phyloP scores from a whole-genome alignment of 441 rosid species.

The Pelargonium exstipulatum region DNA sequence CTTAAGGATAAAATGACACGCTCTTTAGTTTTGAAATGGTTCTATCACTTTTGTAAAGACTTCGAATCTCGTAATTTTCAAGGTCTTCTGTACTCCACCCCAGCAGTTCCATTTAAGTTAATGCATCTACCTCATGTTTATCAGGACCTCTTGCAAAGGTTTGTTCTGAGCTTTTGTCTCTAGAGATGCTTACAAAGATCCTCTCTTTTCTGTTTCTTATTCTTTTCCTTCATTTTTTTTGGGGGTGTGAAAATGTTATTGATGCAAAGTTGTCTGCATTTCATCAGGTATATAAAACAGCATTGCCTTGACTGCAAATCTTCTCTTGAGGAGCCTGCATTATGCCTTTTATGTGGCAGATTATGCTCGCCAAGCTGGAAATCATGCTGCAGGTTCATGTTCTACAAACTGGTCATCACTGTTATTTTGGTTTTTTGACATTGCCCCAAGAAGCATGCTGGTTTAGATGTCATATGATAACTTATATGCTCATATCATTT shows the following conservation, averaged over 20 bases:
- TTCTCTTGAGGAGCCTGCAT: conserved; percentile 60
- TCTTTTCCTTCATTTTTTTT: neutral
- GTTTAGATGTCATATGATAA: neutral
- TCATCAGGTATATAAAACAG: conserved; percentile 72
- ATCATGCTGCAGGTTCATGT: conserved; percentile 80
- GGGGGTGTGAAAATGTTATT: conserved; percentile 11
- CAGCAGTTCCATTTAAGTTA: conserved; percentile 78
- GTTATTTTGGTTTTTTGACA: conserved; percentile 8
- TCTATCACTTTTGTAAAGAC: conserved; percentile 55
- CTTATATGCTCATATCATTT: neutral
- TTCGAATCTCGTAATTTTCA: conserved; percentile 33
- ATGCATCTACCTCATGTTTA: conserved; percentile 78
- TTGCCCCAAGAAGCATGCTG: conserved; percentile 13
- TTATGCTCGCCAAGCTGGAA: conserved; percentile 77
- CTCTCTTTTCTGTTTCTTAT: neutral
- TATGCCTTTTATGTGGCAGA: conserved; percentile 92
- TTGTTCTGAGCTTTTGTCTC: conserved; percentile 24
- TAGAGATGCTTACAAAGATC: conserved; percentile 5
- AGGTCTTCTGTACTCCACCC: conserved; percentile 41
- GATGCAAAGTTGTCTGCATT: conserved; percentile 23
- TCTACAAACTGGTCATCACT: conserved; percentile 16
- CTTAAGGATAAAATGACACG: conserved; percentile 51
- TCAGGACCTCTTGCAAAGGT: conserved; percentile 91
- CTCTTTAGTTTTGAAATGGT: conserved; percentile 55
- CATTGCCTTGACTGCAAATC: conserved; percentile 58